Conservation (phyloP, 495 filamentous ascomycete genomes). For the Aspergillus cavernicola region DNA sequence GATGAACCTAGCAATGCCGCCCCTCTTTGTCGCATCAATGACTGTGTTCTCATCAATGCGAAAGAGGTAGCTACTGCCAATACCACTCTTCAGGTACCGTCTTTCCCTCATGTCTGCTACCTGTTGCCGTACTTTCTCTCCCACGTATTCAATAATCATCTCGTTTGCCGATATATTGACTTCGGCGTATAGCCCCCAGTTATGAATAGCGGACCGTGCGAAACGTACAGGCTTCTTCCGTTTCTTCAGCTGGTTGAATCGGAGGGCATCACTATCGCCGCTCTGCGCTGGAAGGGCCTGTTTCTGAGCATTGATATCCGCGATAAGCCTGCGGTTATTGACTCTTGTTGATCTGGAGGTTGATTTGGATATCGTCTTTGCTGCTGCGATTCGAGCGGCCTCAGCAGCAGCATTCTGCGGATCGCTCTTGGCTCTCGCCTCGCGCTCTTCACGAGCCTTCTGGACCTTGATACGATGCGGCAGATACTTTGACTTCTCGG, state of each 20-base stretch:
- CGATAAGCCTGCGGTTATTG: conserved; percentile 89
- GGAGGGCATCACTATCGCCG: conserved; percentile 81
- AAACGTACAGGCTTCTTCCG: conserved; percentile 99
- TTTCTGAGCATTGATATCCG: conserved; percentile 91
- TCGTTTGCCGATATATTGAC: conserved; percentile 96
- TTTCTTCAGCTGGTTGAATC: conserved; percentile 99
- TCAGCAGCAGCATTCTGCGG: conserved; percentile 61
- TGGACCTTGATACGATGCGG: conserved; percentile 96
- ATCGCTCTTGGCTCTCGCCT: conserved; percentile 71
- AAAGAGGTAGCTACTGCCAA: conserved; percentile 97
- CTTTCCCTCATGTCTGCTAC: conserved; percentile 92
- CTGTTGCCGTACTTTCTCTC: conserved; percentile 93
- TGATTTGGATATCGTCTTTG: conserved; percentile 72
- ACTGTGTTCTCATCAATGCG: conserved; percentile 97
- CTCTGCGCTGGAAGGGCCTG: conserved; percentile 64
- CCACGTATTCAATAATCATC: conserved; percentile 99
- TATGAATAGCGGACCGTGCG: conserved; percentile 95
- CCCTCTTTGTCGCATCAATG: conserved; percentile 96
- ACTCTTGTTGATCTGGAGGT: conserved; percentile 85
- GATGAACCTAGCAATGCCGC: conserved; percentile 97
- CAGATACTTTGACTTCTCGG: conserved; percentile 96
- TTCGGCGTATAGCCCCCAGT: conserved; percentile 97
- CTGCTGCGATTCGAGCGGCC: conserved; percentile 69
- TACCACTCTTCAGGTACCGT: conserved; percentile 90
- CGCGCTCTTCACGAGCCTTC: conserved; percentile 80